phyloP scores from a whole-genome alignment of 2,329 filamentous ascomycete species.

The Ascochyta koolunga region DNA sequence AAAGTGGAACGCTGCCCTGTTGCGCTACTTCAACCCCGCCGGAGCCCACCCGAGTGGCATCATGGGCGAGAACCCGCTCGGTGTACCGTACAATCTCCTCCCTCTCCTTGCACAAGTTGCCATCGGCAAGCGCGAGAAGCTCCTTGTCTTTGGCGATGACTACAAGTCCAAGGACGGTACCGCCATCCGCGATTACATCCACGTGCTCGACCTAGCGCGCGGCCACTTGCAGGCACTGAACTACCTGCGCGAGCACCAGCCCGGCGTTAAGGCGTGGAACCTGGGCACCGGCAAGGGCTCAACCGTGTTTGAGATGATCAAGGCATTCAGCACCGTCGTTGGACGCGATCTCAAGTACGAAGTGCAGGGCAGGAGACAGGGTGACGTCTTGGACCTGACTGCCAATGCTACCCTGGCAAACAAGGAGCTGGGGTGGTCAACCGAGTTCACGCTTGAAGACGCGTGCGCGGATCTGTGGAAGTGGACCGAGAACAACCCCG shows the following conservation, averaged over 20 bases:
- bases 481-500: conserved; percentile 96
- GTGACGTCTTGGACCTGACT: conserved; percentile 93
- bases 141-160: conserved; percentile 93
- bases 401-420: conserved; percentile 89
- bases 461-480: conserved; percentile 94
- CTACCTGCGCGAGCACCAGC: conserved; percentile 81
- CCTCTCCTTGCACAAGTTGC: conserved; percentile 95
- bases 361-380: conserved; percentile 79
- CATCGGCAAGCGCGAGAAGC: conserved; percentile 90
- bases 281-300: conserved; percentile 91
- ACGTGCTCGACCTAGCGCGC: conserved; percentile 86
- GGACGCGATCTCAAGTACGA: conserved; percentile 87
- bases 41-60: conserved; percentile 93
- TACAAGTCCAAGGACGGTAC: conserved; percentile 90
- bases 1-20: conserved; percentile 89
- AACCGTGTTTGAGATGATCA: conserved; percentile 97
- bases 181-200: conserved; percentile 97
- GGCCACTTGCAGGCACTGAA: conserved; percentile 90
- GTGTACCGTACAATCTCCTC: conserved; percentile 93
- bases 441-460: conserved; percentile 86
- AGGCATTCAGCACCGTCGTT: conserved; percentile 86
- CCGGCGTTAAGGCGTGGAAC: conserved; percentile 95
- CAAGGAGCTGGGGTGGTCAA: conserved; percentile 89
- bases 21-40: conserved; percentile 97
- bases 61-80: conserved; percentile 98